Evolutionary conservation across 352 stramenopile genomes (phyloP), one percentile per base, ranked within the genome.

Genomic region (Phytophthora tentaculata): DNA sequence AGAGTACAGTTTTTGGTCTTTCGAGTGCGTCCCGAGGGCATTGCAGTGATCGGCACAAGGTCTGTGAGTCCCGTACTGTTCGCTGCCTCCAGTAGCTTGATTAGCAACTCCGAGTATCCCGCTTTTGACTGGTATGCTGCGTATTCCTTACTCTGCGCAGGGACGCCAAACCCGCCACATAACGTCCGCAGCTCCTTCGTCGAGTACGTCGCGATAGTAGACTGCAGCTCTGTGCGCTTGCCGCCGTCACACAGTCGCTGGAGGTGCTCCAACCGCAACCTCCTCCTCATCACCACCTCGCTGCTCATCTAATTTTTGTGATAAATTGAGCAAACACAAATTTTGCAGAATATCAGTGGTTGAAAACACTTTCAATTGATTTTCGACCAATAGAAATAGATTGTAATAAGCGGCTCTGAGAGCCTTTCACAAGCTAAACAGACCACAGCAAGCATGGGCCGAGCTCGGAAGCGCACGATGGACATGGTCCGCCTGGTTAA

Each of bases 401-500:
- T 47, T 53, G 17, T 49, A 69, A 58, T 23, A 47, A 65, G 62
- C 55, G 62, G 62, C 62, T 39, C 61, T 44, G n/a, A 55, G n/a
- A 55, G 61, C 61, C 52, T 48, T 68, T 63, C 61, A 69, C 22
- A 35, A 53, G 53, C 35, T 47, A 39, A 61, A 50, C 20, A 50
- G 14, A 24, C 22, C 19, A 61, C 39, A 62, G 64, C 53, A 69
- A 79, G 13, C 56, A 95, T 95, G 87, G 87, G 87, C 20, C 84
- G 87, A 61, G 87, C 87, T 65, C 77, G 87, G 32, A 93, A 93
- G 76, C 75, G 73, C 32, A 84, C 82, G 54, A 80, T 93, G 77
- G 80, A 91, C 67, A 89, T 94, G 72, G 86, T 95, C 73, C 81
- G 79, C 53, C 80, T 88, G 60, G 86, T 92, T 22, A 91, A 91